A percentile compares a stretch with the other conserved stretches of the same genome.
These are phyloP conservation scores for Exophiala mesophila DNA, from an alignment of 2,329 filamentous ascomycete genomes.

Conservation along the genomic window DNA sequence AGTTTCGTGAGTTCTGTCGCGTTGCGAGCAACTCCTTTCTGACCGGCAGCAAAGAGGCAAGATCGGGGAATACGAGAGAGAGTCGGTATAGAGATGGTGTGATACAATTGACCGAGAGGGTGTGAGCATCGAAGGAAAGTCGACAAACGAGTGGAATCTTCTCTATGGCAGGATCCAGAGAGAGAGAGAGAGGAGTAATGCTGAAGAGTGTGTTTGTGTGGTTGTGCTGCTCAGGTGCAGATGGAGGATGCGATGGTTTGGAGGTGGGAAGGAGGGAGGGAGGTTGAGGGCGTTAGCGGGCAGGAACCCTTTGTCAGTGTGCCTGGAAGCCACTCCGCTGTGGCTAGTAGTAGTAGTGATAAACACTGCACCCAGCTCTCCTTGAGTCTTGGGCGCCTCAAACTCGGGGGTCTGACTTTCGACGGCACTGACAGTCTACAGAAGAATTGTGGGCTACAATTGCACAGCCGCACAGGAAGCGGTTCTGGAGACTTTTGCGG, in stretches of 20 bases:
- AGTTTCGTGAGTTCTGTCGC: conserved; percentile 3
- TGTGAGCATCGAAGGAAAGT: background rate
- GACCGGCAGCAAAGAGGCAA: conserved; percentile 21
- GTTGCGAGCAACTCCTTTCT: conserved; percentile 18
- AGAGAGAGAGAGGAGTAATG: background rate
- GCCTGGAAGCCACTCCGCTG: no score
- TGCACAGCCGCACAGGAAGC: no score
- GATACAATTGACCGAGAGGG: background rate
- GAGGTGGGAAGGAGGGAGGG: background rate
- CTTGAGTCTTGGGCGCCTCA: no score
- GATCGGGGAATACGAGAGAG: conserved; percentile 5
- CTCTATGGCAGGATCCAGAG: background rate
- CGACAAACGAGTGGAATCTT: background rate
- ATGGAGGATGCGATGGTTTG: background rate
- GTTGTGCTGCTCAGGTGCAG: background rate
- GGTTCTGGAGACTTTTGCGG: no score
- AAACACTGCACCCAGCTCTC: no score
- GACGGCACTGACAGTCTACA: no score
- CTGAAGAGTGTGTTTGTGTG: background rate
- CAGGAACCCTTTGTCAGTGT: no score
- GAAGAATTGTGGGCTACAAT: no score
- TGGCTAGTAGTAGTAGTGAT: no score
- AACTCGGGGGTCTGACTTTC: no score
- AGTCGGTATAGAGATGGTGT: conserved; percentile 1
- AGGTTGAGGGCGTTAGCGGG: no score